Evolutionary conservation across 306 rosid genomes (phyloP).

Genomic region (Cicer chorassanicum): DNA sequence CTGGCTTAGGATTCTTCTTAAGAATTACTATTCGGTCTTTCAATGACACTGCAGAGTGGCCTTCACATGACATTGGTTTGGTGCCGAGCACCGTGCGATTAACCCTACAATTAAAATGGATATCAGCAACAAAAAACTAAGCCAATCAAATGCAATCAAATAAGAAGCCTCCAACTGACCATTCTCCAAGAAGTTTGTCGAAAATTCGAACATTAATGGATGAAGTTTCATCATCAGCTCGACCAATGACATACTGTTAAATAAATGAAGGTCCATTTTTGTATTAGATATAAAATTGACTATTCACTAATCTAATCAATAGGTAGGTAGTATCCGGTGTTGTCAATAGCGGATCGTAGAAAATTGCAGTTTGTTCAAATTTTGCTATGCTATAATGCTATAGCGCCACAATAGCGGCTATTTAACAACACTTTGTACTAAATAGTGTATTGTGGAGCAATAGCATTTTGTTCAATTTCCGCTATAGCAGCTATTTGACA

Average conservation of each 20-base stretch:
- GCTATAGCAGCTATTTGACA: no score
- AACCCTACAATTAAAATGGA: conserved; percentile 59
- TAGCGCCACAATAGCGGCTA: no score
- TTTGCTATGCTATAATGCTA: no score
- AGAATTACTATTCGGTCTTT: conserved; percentile 66
- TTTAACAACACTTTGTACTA: no score
- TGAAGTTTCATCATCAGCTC: conserved; percentile 61
- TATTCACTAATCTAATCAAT: conserved; percentile 41
- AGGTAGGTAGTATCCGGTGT: neutral
- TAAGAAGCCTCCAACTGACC: conserved; percentile 57
- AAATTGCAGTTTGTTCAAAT: no score
- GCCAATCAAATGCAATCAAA: neutral
- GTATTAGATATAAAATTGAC: conserved; percentile 37
- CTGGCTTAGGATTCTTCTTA: conserved; percentile 60
- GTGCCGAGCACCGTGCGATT: conserved; percentile 70
- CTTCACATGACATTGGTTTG: conserved; percentile 64
- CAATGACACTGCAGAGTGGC: conserved; percentile 70
- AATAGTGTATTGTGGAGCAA: no score
- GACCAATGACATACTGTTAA: conserved; percentile 84
- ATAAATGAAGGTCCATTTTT: conserved; percentile 45
- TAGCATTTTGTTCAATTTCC: no score
- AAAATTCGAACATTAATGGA: conserved; percentile 63
- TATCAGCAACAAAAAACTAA: conserved; percentile 44
- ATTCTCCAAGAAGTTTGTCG: conserved; percentile 57
- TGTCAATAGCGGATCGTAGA: no score